phyloP scores from a whole-genome alignment of 441 rosid species.

The Adansonia madagascariensis region DNA sequence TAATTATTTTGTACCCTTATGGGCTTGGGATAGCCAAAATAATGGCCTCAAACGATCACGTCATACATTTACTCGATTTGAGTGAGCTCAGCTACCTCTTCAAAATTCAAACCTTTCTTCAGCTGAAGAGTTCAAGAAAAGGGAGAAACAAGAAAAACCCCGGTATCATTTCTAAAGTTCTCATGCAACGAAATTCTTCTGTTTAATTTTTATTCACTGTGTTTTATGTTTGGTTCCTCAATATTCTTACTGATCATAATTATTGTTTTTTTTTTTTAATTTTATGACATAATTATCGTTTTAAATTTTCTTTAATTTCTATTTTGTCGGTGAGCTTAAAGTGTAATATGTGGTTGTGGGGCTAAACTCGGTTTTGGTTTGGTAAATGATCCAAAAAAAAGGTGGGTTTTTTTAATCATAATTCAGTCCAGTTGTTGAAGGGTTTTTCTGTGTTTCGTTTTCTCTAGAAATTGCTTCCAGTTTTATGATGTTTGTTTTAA shows the following conservation, averaged over 20 bases:
- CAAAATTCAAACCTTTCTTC: neutral
- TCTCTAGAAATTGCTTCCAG: neutral
- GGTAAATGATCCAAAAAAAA: neutral
- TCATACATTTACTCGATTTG: neutral
- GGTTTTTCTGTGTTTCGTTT: neutral
- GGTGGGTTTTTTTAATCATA: neutral
- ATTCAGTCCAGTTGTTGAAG: neutral
- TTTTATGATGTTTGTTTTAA: neutral
- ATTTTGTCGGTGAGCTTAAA: neutral
- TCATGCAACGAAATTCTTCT: neutral
- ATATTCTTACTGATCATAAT: neutral
- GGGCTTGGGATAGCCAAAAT: neutral
- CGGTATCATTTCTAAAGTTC: neutral
- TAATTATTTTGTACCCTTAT: neutral
- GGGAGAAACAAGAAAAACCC: neutral
- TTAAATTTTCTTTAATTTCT: neutral
- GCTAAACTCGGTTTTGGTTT: constrained; percentile 1
- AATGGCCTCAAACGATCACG: neutral
- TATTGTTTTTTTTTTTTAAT: neutral
- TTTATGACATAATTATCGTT: neutral
- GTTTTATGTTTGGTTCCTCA: neutral
- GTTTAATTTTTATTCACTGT: neutral
- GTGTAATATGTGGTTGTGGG: neutral
- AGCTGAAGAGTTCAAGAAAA: neutral
- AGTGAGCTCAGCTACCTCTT: neutral